A percentile compares a stretch with the other conserved stretches of the same genome.
Evolutionary conservation across 2,329 filamentous ascomycete genomes (phyloP).

Genomic region (Pseudogymnoascus sp.): DNA sequence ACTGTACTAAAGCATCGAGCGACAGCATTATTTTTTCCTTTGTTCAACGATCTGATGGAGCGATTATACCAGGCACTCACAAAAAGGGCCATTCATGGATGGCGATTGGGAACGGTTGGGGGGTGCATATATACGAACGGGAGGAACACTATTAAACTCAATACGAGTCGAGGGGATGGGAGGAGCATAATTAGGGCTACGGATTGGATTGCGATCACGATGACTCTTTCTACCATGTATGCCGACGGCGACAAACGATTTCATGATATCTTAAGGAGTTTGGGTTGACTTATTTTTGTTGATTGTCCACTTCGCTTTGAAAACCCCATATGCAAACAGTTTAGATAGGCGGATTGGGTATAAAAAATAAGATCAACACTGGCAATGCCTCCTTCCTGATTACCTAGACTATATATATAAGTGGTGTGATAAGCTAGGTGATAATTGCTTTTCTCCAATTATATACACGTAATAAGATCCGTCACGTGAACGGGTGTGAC

Average conservation of each 20-base stretch:
- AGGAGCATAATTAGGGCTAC: slow-evolving; percentile 4
- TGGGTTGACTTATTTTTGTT: not conserved
- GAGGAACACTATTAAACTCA: not conserved
- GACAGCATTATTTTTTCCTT: slow-evolving; percentile 8
- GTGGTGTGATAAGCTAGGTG: not conserved
- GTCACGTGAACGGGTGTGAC: slow-evolving; percentile 5
- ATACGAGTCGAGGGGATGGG: not conserved
- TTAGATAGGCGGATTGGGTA: not conserved
- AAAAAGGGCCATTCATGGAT: slow-evolving; percentile 7
- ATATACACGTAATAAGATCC: not conserved
- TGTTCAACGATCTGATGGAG: slow-evolving; percentile 7
- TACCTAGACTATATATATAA: not conserved
- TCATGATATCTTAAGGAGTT: slow-evolving; percentile 4
- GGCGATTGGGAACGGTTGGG: not conserved
- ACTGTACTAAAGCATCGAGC: slow-evolving; percentile 8
- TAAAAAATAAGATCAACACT: slow-evolving; percentile 5
- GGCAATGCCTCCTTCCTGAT: not conserved
- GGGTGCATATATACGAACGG: slow-evolving; percentile 6
- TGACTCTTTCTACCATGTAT: not conserved
- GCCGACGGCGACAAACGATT: not conserved
- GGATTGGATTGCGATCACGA: slow-evolving; percentile 6
- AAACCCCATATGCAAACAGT: not conserved
- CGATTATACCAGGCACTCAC: slow-evolving; percentile 9
- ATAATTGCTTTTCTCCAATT: slow-evolving; percentile 4
- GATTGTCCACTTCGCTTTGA: not conserved